Percentiles rank a stretch among this genome's conserved stretches.
phyloP scores from a whole-genome alignment of 352 stramenopile species.

The Phytopythium boreale region DNA sequence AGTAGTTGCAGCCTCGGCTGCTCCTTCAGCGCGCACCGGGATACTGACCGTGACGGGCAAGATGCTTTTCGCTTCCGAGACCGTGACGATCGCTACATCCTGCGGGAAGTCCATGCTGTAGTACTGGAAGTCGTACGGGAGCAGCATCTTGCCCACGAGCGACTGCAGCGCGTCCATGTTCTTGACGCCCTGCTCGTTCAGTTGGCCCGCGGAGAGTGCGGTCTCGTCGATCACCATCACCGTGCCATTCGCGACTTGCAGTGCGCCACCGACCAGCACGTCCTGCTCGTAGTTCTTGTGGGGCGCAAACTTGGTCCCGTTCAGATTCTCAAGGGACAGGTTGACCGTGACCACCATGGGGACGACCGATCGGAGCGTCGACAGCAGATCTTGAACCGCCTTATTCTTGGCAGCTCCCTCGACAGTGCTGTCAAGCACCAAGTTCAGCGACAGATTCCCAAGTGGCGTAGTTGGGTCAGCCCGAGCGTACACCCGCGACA shows the following conservation, averaged over 20 bases:
- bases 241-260: constrained; percentile 71
- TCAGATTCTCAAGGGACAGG: constrained; percentile 60
- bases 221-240: constrained; percentile 71
- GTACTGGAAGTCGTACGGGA: constrained; percentile 84
- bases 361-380: constrained; percentile 41
- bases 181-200: constrained; percentile 71
- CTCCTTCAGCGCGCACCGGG: constrained; percentile 12
- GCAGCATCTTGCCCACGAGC: constrained; percentile 69
- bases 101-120: constrained; percentile 85
- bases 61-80: constrained; percentile 76
- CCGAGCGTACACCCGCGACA: constrained; percentile 73
- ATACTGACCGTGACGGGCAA: constrained; percentile 59
- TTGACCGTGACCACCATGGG: constrained; percentile 50
- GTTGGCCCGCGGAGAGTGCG: constrained; percentile 48
- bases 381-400: constrained; percentile 23
- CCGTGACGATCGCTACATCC: constrained; percentile 57
- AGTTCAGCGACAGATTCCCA: constrained; percentile 72
- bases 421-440: constrained; percentile 29
- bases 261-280: constrained; percentile 35
- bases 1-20: not conserved
- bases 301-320: constrained; percentile 56
- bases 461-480: constrained; percentile 58
- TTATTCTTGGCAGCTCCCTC: constrained; percentile 16
- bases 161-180: constrained; percentile 72
- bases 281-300: constrained; percentile 81